Evolutionary conservation across 306 rosid species (phyloP), one percentile per base, ranked within the genome.

Genomic region (Betula pendula): DNA sequence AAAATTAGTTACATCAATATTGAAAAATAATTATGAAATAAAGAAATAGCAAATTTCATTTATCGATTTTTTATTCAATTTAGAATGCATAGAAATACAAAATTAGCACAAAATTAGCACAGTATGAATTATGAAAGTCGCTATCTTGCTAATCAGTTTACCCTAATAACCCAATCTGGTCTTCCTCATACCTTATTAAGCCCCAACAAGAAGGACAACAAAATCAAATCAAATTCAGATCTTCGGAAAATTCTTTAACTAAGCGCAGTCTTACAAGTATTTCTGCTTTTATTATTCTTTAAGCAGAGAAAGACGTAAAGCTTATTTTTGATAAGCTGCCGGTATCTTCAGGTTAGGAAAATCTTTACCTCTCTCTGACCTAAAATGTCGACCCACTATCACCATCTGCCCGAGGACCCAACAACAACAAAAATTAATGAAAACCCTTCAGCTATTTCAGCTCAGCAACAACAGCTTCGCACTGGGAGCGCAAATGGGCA

Each of bases 371-470:
- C 52, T 47, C 14, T 77, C 65, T 47, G 68, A 75, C 78, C 58
- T 38, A 43, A 68, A 47, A 81, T 79, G 88, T 82, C 81, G 53
- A 68, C 74, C 78, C 74, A 76, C 62, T 47, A 47, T 50, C 65
- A 59, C n/a, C 58, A 47, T 49, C 66, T 10, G 44, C 27, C 67
- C 6, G 45, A 44, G 73, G 67, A 65, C 73, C 79, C 74, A 85
- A 69, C 77, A 79, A 67, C 55, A 59, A 40, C 68, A 66, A 75
- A 68, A 77, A 70, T 60, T 52, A 45, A 62, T 22, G 56, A 35
- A 42, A 70, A 58, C 55, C 58, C 81, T 80, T 75, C 84, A 33
- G 43, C 81, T 67, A 67, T 82, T 81, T 24, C 81, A 51, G 67
- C 60, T 51, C 79, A 81, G 44, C 73, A 71, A n/a, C 55, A 15